Evolutionary conservation across 352 stramenopile species (phyloP).

Genomic region (Pythium periplocum): DNA sequence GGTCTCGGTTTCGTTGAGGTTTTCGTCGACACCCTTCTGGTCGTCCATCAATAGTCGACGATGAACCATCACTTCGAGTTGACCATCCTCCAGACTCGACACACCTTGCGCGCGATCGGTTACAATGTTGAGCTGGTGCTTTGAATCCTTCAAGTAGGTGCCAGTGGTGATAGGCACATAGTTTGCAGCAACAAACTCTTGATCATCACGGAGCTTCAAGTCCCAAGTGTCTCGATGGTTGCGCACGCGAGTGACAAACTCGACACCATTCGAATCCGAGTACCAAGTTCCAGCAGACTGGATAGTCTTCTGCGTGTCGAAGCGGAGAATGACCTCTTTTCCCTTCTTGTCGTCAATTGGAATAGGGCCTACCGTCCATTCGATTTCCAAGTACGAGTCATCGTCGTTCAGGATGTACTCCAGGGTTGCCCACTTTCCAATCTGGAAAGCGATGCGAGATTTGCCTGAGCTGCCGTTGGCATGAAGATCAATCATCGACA

Average conservation of each 20-base stretch:
- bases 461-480: slow-evolving; percentile 18
- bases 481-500: slow-evolving; percentile 43
- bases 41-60: slow-evolving; percentile 93
- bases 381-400: slow-evolving; percentile 90
- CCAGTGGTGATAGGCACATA: slow-evolving; percentile 97
- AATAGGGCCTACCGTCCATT: slow-evolving; percentile 89
- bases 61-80: slow-evolving; percentile 98
- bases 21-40: slow-evolving; percentile 89
- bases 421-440: slow-evolving; percentile 88
- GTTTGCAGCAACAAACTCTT: slow-evolving; percentile 93
- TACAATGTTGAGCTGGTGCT: slow-evolving; percentile 81
- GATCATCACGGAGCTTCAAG: slow-evolving; percentile 80
- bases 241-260: slow-evolving; percentile 89
- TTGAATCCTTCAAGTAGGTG: slow-evolving; percentile 90
- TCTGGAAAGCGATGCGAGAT: slow-evolving; percentile 63
- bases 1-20: slow-evolving; percentile 92
- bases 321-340: slow-evolving; percentile 96
- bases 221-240: slow-evolving; percentile 90
- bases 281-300: slow-evolving; percentile 62
- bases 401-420: slow-evolving; percentile 85
- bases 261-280: slow-evolving; percentile 95
- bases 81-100: slow-evolving; percentile 84
- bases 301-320: slow-evolving; percentile 57
- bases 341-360: slow-evolving; percentile 78
- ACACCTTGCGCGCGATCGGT: slow-evolving; percentile 92